Percentiles rank a stretch among this genome's conserved stretches.
Evolutionary conservation across 2,329 filamentous ascomycete species (phyloP).

Genomic region (Fusarium xylarioides): DNA sequence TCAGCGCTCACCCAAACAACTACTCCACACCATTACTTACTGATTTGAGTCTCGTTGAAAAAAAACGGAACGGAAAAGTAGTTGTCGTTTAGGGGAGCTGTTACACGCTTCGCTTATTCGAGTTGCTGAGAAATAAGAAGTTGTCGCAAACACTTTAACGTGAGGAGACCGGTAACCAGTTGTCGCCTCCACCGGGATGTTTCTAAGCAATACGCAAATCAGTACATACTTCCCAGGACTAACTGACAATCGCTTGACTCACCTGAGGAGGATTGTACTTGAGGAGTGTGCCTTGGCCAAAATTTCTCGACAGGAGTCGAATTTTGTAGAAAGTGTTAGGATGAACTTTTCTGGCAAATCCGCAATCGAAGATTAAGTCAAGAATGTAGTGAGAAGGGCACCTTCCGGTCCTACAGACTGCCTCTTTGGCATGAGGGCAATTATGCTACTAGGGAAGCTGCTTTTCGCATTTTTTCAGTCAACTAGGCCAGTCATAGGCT

Average conservation of each 20-base stretch:
- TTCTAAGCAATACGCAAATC: background rate
- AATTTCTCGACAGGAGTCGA: background rate
- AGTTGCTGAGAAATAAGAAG: no score
- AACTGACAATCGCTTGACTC: background rate
- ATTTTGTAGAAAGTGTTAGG: background rate
- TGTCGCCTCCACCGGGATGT: background rate
- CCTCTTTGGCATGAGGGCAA: background rate
- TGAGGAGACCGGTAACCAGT: no score
- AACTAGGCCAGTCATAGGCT: background rate
- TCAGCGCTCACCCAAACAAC: no score
- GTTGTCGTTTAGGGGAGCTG: no score
- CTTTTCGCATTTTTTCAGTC: background rate
- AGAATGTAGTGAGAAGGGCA: background rate
- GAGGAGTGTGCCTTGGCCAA: background rate
- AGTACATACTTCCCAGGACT: background rate
- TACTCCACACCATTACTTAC: no score
- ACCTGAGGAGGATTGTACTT: background rate
- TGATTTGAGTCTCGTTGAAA: no score
- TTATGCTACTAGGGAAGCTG: background rate
- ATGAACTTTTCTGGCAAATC: background rate
- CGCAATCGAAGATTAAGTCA: background rate
- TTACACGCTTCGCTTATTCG: no score
- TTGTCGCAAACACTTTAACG: no score
- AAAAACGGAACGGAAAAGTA: no score
- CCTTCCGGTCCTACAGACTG: background rate